phyloP scores from a whole-genome alignment of 2,329 filamentous ascomycete genomes.

The Botrytis byssoidea region DNA sequence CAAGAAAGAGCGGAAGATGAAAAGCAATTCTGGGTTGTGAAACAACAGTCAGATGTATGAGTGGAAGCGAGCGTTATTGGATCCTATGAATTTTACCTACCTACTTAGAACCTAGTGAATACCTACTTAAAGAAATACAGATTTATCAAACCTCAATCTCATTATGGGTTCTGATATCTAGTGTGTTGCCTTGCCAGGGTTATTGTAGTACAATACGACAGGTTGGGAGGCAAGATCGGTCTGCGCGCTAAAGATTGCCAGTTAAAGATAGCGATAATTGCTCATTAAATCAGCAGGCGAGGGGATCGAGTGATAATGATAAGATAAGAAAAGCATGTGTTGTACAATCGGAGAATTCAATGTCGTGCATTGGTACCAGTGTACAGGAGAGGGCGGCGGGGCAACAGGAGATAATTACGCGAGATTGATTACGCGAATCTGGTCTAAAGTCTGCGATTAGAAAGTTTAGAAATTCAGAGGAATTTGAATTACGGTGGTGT shows the following conservation, averaged over 20 bases:
- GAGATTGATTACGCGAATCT: neutral
- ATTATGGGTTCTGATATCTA: neutral
- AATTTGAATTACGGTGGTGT: neutral
- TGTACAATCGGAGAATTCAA: neutral
- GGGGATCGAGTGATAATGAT: neutral
- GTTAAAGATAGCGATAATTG: neutral
- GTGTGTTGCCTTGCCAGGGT: neutral
- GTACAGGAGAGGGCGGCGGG: neutral
- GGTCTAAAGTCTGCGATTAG: no score
- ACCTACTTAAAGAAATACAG: neutral
- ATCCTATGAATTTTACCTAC: neutral
- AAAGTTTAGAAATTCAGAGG: neutral
- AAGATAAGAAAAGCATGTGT: neutral
- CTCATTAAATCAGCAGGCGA: neutral
- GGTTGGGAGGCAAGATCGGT: neutral
- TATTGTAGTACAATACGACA: neutral
- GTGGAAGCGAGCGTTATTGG: neutral
- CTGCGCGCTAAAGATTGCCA: neutral
- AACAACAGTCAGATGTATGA: no score
- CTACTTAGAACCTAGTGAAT: neutral
- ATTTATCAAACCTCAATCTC: neutral
- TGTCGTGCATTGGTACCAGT: neutral
- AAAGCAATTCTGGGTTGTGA: neutral
- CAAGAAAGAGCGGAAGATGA: neutral
- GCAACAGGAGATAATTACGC: neutral